Base-by-base conservation (phyloP, 345 rosid genomes). In the Euphorbia pulcherrima region DNA sequence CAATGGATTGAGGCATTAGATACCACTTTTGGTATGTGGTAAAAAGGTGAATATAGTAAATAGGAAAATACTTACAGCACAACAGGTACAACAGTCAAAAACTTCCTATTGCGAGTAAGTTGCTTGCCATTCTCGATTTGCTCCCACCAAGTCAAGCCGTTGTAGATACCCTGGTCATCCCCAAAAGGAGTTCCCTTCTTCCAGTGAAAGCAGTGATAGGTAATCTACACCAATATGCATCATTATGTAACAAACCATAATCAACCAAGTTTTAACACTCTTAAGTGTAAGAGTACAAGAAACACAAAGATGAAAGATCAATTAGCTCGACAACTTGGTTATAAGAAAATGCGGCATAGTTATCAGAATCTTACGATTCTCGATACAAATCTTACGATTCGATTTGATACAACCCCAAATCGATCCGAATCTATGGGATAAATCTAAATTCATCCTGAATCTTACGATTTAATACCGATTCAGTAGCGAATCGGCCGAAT, bases 131-230 rank as follows among this genome's bases (percentile, higher is more conserved):
- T 91, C 75, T 94, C 99, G 64, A 89, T 84, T 80, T 94, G 99
- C 75, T 94, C 99, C 99, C 99, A 94, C 99, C 99, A 94, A 60
- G 99, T 94, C 78, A 94, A 75, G 62, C 87, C 64, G 66, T 92
- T 91, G 82, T 94, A 94, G 73, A 94, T 88, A 35, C 99, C 99
- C 75, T 94, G 97, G 77, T 94, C 97, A 18, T 94, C 99, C 21
- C 84, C 90, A 75, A 94, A 94, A 9, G 99, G 99, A 12, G 99
- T 94, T 75, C 99, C 97, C 76, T 94, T 94, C 91, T 87, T 91
- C 97, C 99, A 94, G 79, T 94, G 99, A 73, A 91, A 94, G 83
- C 82, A 91, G 72, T 91, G 99, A 82, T 89, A 94, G 27, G 99
- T 94, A 61, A 94, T 84, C 99, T 94, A 85, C 63, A 75, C 58